Percentiles rank a stretch among this genome's conserved stretches.
These are phyloP conservation scores for Bipolaris bicolor DNA, from an alignment of 2,329 filamentous ascomycete species.

Conservation along the genomic window DNA sequence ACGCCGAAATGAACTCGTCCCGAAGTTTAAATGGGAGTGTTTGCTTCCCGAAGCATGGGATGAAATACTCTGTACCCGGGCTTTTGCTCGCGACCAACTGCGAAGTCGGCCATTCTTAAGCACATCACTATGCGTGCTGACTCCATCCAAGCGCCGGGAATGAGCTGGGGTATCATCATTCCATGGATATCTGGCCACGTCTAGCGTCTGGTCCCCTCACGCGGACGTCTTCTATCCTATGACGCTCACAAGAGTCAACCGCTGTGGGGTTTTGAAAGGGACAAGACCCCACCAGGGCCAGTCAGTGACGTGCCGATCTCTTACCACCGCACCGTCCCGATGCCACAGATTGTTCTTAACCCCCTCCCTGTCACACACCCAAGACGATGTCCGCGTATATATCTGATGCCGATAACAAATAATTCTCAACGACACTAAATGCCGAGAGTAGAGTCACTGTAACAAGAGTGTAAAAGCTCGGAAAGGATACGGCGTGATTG, in stretches of 20 bases:
- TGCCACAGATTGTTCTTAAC: too few species aligned
- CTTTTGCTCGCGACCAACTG: background rate
- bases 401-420: too few species aligned
- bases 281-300: background rate
- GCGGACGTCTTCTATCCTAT: background rate
- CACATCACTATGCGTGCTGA: conserved; percentile 1
- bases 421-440: too few species aligned
- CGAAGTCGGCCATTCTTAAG: conserved; percentile 1
- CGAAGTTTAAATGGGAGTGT: background rate
- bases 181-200: conserved; percentile 21
- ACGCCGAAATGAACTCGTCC: background rate
- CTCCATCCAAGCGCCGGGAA: background rate
- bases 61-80: background rate
- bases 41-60: background rate
- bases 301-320: background rate
- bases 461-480: too few species aligned
- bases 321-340: too few species aligned
- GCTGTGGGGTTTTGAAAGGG: background rate
- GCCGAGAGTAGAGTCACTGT: too few species aligned
- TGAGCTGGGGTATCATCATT: conserved; percentile 12
- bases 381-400: too few species aligned
- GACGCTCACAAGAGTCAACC: background rate
- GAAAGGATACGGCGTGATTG: too few species aligned
- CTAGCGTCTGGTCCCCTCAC: conserved; percentile 3
- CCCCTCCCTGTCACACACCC: too few species aligned